Evolutionary conservation across 164 flowering plant genomes (phyloP).

Genomic region (Dillenia turbinata): DNA sequence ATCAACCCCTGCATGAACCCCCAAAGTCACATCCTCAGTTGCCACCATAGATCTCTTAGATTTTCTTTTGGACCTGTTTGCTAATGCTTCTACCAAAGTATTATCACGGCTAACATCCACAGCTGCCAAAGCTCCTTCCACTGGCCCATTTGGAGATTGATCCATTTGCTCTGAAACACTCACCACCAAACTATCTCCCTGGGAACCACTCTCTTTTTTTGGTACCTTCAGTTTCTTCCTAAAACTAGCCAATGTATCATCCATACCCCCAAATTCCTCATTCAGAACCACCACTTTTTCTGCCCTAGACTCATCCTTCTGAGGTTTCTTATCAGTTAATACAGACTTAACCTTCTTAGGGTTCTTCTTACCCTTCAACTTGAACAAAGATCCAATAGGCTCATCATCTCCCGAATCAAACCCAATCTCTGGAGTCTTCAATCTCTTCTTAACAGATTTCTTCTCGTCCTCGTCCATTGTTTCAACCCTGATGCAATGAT

Average conservation of each 20-base stretch:
- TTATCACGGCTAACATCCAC: slow-evolving; percentile 24
- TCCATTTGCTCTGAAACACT: slow-evolving; percentile 9
- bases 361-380: slow-evolving; percentile 38
- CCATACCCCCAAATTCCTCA: slow-evolving; percentile 54
- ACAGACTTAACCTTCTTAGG: slow-evolving; percentile 43
- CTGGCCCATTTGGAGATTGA: slow-evolving; percentile 2
- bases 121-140: slow-evolving; percentile 15
- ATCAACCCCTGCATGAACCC: slow-evolving; percentile 3
- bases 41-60: slow-evolving; percentile 22
- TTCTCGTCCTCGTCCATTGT: slow-evolving; percentile 41
- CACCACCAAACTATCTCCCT: slow-evolving; percentile 12
- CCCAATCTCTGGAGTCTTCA: slow-evolving; percentile 18
- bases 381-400: slow-evolving; percentile 54
- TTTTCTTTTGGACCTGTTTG: slow-evolving; percentile 17
- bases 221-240: slow-evolving; percentile 67
- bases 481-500: background rate
- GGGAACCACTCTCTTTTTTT: slow-evolving; percentile 42
- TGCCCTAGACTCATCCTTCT: slow-evolving; percentile 22
- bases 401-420: slow-evolving; percentile 58
- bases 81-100: slow-evolving; percentile 8
- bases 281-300: slow-evolving; percentile 18
- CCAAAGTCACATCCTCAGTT: slow-evolving; percentile 3
- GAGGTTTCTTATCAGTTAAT: slow-evolving; percentile 20
- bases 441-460: slow-evolving; percentile 31
- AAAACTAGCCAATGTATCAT: slow-evolving; percentile 68